Evolutionary conservation across 2,329 filamentous ascomycete genomes (phyloP).

Genomic region (Juglanconis sp.): DNA sequence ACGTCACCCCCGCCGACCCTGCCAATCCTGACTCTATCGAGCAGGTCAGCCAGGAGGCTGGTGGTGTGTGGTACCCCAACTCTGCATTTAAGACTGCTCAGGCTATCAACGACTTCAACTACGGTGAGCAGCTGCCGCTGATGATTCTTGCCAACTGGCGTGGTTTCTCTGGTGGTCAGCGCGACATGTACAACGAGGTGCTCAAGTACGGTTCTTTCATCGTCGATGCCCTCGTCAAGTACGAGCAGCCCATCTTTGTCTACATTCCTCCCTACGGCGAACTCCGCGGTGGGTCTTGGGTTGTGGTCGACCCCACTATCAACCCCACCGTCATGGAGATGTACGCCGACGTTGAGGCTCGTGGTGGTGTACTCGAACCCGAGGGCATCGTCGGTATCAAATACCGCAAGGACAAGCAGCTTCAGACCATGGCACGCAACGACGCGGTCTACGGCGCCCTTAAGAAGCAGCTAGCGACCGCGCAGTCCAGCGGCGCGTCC

Average conservation of each 20-base stretch:
- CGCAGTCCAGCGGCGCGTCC: slow-evolving; percentile 58
- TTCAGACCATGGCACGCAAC: slow-evolving; percentile 94
- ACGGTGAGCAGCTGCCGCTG: slow-evolving; percentile 93
- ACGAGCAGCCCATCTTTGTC: slow-evolving; percentile 96
- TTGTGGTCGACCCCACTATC: slow-evolving; percentile 97
- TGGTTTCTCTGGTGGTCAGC: slow-evolving; percentile 99
- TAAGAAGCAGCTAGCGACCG: slow-evolving; percentile 66
- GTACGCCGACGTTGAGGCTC: slow-evolving; percentile 94
- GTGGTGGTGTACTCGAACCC: slow-evolving; percentile 94
- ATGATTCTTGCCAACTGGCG: slow-evolving; percentile 99
- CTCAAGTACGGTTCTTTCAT: slow-evolving; percentile 99
- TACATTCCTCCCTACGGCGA: slow-evolving; percentile 98
- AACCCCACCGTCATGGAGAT: slow-evolving; percentile 97
- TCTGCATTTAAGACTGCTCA: slow-evolving; percentile 99
- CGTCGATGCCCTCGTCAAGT: slow-evolving; percentile 96
- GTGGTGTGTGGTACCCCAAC: slow-evolving; percentile 99
- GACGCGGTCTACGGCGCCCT: slow-evolving; percentile 81
- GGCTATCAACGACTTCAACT: slow-evolving; percentile 98
- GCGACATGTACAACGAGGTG: slow-evolving; percentile 99
- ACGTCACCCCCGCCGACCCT: slow-evolving; percentile 91
- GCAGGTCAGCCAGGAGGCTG: slow-evolving; percentile 89
- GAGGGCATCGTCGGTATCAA: slow-evolving; percentile 99
- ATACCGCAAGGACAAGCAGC: slow-evolving; percentile 94
- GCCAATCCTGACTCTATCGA: slow-evolving; percentile 98
- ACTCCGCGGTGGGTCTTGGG: slow-evolving; percentile 98